Evolutionary conservation across 345 rosid species (phyloP), one percentile per base, ranked within the genome.

Genomic region (Combretum micranthum): DNA sequence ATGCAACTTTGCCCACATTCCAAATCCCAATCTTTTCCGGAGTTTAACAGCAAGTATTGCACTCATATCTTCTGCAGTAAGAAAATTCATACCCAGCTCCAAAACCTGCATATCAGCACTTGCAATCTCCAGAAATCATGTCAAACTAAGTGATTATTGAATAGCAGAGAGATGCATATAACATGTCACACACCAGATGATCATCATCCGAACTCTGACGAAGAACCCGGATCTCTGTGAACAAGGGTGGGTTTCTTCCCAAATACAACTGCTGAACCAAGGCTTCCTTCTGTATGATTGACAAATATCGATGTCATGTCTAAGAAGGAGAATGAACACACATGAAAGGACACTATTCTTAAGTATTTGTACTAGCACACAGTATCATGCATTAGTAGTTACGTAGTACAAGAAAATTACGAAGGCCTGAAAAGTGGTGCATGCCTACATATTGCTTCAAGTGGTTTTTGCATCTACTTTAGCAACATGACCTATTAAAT

Each of bases 1-100:
- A 72, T 93, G 97, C 81, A 93, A 74, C 81, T 83, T 93, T 17
- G 99, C 70, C 92, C 82, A 77, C 75, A 93, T 71, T 61, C 99
- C 99, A 61, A 91, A 86, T 64, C 99, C 99, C 22, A 93, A 75
- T 67, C 95, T 82, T 65, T 71, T 93, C 75, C 92, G 84, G 44
- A 87, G 69, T 53, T 87, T 74, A 64, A 93, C 90, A 17, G 92
- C 90, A 57, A 93, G 85, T 67, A 87, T 73, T 15, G 95, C 84
- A 67, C 78, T 75, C 99, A 93, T 93, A 76, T 87, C 96, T 55
- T 92, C 98, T 44, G 96, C 97, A 16, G 99, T 78, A 47, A 87
- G 88, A 68, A 93, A 85, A 71, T 81, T 90, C 88, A 90, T 75
- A 56, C 97, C 97, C 77, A 93, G 73, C 74, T 90, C 96, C 67